These are phyloP conservation scores for Nicotiana knightiana DNA, from an alignment of 257 asterid genomes.

Conservation along the genomic window DNA sequence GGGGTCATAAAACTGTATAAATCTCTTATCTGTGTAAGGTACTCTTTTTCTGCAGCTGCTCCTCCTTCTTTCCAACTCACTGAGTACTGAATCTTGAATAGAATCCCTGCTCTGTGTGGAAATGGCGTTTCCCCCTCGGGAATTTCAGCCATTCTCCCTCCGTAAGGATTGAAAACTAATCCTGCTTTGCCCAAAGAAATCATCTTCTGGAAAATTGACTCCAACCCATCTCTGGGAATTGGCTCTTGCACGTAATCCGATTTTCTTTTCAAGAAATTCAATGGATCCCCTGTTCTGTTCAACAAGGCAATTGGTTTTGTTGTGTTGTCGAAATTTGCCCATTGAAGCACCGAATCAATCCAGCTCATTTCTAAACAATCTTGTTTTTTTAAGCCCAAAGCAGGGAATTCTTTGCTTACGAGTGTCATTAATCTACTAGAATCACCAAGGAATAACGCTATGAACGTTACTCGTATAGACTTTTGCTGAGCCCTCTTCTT, in stretches of 20 bases:
- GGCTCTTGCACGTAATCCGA: slow-evolving; percentile 32
- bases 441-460: slow-evolving; percentile 26
- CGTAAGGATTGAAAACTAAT: slow-evolving; percentile 30
- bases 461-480: neutral
- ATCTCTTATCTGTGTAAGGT: neutral
- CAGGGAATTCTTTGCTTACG: slow-evolving; percentile 14
- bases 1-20: slow-evolving; percentile 30
- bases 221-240: slow-evolving; percentile 13
- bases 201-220: slow-evolving; percentile 19
- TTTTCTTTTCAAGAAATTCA: slow-evolving; percentile 22
- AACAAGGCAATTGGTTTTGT: slow-evolving; percentile 17
- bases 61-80: slow-evolving; percentile 26
- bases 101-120: slow-evolving; percentile 35
- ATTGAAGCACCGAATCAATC: slow-evolving; percentile 26
- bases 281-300: neutral
- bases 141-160: slow-evolving; percentile 32
- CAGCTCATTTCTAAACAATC: slow-evolving; percentile 35
- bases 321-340: slow-evolving; percentile 20
- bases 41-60: slow-evolving; percentile 9
- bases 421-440: slow-evolving; percentile 3
- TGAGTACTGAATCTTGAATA: slow-evolving; percentile 36
- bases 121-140: slow-evolving; percentile 20
- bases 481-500: too few relatives aligned
- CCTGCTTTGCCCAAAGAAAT: slow-evolving; percentile 15
- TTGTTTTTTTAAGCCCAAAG: slow-evolving; percentile 21